phyloP scores from a whole-genome alignment of 805 yeast genomes.

The Teunomyces funiuensis region DNA sequence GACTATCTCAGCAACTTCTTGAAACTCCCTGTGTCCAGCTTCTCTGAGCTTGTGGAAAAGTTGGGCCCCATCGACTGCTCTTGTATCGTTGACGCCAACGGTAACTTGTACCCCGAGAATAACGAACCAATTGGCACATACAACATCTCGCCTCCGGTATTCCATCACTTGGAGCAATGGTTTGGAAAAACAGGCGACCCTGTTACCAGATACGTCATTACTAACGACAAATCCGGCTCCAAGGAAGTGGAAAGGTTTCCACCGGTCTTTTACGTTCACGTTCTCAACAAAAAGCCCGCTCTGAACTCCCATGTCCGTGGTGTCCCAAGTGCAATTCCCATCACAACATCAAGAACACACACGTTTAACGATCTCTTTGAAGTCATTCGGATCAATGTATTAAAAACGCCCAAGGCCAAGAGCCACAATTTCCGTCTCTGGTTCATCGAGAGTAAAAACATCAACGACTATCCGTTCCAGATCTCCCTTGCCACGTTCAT shows the following conservation, averaged over 20 bases:
- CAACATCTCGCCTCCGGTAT: constrained; percentile 44
- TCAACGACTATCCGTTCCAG: constrained; percentile 21
- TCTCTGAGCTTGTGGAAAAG: constrained; percentile 24
- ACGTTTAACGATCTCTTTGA: constrained; percentile 35
- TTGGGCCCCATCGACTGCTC: constrained; percentile 51
- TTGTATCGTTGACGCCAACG: constrained; percentile 44
- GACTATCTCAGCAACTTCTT: constrained; percentile 45
- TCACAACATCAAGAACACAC: constrained; percentile 29
- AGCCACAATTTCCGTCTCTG: constrained; percentile 30
- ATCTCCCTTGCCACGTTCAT: constrained; percentile 28
- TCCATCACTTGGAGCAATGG: constrained; percentile 48
- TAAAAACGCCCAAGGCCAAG: constrained; percentile 18
- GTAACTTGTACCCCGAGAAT: constrained; percentile 36
- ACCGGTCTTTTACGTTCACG: constrained; percentile 36
- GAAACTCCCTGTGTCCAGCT: constrained; percentile 25
- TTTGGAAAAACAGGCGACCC: constrained; percentile 50
- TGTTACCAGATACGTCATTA: constrained; percentile 29
- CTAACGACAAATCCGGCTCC: constrained; percentile 25
- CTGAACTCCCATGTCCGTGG: constrained; percentile 4
- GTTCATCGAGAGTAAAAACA: constrained; percentile 31
- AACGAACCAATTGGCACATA: constrained; percentile 19
- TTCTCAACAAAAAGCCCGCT: constrained; percentile 21
- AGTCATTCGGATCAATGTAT: constrained; percentile 20
- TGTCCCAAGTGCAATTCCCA: constrained; percentile 14
- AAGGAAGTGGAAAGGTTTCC: constrained; percentile 36